Conservation (phyloP, 768 basidiomycete genomes). For the Suillus ampliporus region DNA sequence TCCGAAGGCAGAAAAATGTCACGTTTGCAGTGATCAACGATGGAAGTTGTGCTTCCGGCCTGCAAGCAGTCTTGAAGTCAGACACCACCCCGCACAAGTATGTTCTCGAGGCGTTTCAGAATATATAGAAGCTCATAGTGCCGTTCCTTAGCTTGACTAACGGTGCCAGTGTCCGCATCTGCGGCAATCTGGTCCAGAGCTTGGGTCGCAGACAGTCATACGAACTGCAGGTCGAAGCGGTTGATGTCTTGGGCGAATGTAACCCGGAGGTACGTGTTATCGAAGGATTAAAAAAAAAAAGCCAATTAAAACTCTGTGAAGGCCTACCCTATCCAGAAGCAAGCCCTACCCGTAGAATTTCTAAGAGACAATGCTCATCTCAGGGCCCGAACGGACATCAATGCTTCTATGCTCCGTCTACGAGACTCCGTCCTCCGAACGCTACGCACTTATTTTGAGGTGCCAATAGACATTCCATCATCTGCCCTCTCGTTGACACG, state of each 20-base stretch:
- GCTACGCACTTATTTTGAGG: conserved; percentile 76
- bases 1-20: conserved; percentile 87
- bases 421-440: conserved; percentile 61
- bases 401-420: conserved; percentile 77
- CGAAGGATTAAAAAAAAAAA: conserved; percentile 9
- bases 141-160: conserved; percentile 47
- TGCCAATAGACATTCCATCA: conserved; percentile 32
- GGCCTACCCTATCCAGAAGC: conserved; percentile 93
- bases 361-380: conserved; percentile 88
- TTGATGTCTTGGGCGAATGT: conserved; percentile 60
- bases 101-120: conserved; percentile 20
- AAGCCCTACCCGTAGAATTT: conserved; percentile 77
- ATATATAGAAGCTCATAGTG: neutral
- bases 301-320: conserved; percentile 39
- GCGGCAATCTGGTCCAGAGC: conserved; percentile 52
- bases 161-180: conserved; percentile 60
- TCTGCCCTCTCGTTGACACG: conserved; percentile 22
- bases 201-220: conserved; percentile 55
- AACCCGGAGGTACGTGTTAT: conserved; percentile 53
- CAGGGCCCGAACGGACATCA: conserved; percentile 77
- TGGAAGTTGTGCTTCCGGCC: conserved; percentile 69
- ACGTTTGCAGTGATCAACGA: conserved; percentile 85
- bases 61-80: conserved; percentile 79
- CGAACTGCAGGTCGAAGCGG: conserved; percentile 55
- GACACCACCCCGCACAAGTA: conserved; percentile 39